Base-by-base conservation (phyloP, 2,329 filamentous ascomycete species). In the Sporothrix schenckii region DNA sequence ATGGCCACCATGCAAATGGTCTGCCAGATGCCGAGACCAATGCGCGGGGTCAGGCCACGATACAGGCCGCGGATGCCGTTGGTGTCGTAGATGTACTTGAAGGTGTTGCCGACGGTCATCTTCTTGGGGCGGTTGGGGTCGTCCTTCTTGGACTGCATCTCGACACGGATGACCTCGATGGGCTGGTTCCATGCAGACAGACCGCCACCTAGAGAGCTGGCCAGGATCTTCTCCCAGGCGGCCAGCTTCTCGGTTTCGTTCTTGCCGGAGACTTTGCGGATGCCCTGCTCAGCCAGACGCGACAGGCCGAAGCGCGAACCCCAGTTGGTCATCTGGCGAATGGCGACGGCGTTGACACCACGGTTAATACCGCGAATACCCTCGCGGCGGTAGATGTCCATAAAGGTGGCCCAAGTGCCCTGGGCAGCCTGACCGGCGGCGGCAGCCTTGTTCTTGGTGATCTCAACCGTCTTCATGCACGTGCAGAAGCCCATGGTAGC, bases 401-500 rank as follows among this genome's bases (percentile, higher is more conserved):
- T 95, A 83, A 99, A 99, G 72, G 95, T 98, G 76, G 89, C 87
- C 81, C 97, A 96, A 75, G 95, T 98, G 77, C 92, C 89, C n/a
- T 89, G 92, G 30, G 93, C 92, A 84, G 93, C 92, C 75, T 90
- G 88, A 76, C 95, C 95, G 56, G 89, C 75, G 47, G 92, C 90
- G 16, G 92, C 93, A 79, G 95, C 86, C 88, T 98, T 98, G 87
- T 95, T 91, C 85, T 97, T 96, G 79, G 95, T 99, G 83, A 99
- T 99, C 83, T 99, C 95, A 75, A 98, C 95, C 74, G 95, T 99
- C 90, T 99, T 99, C 95, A 99, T 99, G 88, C 95, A 99, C 73
- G 95, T 99, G 84, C 95, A 99, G 89, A 99, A 99, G 76, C 95
- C 95, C 94, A 99, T 99, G 80, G 95, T 99, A 75, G 95, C 95